Evolutionary conservation across 208 protist genomes (phyloP), one percentile per base, ranked within the genome.

Genomic region (Acanthamoeba royreba): DNA sequence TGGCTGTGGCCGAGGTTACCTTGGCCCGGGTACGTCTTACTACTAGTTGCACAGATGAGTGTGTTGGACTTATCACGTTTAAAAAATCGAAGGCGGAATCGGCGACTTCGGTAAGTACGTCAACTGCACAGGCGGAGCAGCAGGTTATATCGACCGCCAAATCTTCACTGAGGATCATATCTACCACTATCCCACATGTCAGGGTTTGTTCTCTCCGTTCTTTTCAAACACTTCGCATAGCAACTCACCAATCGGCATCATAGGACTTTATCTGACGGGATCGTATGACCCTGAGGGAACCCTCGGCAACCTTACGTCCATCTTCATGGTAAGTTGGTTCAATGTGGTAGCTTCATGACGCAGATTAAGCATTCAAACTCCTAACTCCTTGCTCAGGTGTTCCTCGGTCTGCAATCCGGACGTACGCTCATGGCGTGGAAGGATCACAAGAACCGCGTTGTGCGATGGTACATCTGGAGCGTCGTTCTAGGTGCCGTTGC

Each of bases 51-150:
- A 8, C 22, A 11, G n/a, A 19, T 4, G 69, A 19, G 8, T 15
- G 33, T 46, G 33, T 77, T 77, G n/a, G 17, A 15, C 11, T 4
- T 2, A 17, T 17, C 2, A 81, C 7, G 33, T 49, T 13, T 17
- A 5, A n/a, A n/a, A n/a, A n/a, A 49, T n/a, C n/a, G n/a, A 33
- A 81, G 42, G 42, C 15, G 95, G 93, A 2, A 47, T 95, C 0
- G 46, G 43, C 15, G 55, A 95, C 40, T 2, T 81, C n/a, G 93
- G 89, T 33, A 25, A 13, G 33, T 86, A 95, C 28, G 2, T 15
- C 25, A 66, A 96, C 46, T 96, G 95, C 61, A 95, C 95, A 47
- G 95, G 95, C 69, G 95, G 95, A 22, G 87, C 92, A 2, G 94
- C 94, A 9, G 25, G 53, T 5, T 89, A 93, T 45, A 94, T 96